Evolutionary conservation across 305 asterid species (phyloP).

Genomic region (Petunia hybrid): DNA sequence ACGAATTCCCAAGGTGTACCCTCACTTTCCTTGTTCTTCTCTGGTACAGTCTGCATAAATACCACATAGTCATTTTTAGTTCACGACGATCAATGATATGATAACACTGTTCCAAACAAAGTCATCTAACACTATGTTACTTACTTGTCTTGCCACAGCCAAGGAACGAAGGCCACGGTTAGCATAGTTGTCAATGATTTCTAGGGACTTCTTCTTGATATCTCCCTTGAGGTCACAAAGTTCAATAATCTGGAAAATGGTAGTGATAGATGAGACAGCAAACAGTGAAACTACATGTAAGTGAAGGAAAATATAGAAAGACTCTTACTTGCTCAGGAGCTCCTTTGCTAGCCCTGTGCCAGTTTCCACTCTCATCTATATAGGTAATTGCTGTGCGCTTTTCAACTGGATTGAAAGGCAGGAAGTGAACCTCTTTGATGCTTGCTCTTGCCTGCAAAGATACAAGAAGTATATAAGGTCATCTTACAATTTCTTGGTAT

Average conservation of each 20-base stretch:
- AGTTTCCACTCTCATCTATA: slow-evolving; percentile 67
- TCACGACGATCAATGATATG: neutral
- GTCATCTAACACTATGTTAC: neutral
- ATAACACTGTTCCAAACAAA: neutral
- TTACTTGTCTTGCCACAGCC: slow-evolving; percentile 78
- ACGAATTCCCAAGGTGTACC: slow-evolving; percentile 73
- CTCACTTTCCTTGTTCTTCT: slow-evolving; percentile 55
- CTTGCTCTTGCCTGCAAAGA: slow-evolving; percentile 63
- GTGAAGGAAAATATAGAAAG: neutral
- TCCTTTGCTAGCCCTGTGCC: slow-evolving; percentile 95
- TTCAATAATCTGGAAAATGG: slow-evolving; percentile 64
- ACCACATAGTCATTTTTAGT: neutral
- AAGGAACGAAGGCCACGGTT: slow-evolving; percentile 96
- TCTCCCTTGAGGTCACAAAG: slow-evolving; percentile 78
- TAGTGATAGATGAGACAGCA: neutral
- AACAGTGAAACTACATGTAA: neutral
- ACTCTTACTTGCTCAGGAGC: slow-evolving; percentile 93
- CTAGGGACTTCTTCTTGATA: slow-evolving; percentile 62
- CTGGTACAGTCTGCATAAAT: slow-evolving; percentile 54
- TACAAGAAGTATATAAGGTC: neutral
- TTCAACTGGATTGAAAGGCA: slow-evolving; percentile 92
- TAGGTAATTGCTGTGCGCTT: slow-evolving; percentile 93
- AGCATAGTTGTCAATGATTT: slow-evolving; percentile 74
- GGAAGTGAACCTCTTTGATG: slow-evolving; percentile 83
- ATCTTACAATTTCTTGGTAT: slow-evolving; percentile 14